Evolutionary conservation across 1,139 yeast genomes (phyloP).

Genomic region (Zhuliangozyma parablackwelliae): DNA sequence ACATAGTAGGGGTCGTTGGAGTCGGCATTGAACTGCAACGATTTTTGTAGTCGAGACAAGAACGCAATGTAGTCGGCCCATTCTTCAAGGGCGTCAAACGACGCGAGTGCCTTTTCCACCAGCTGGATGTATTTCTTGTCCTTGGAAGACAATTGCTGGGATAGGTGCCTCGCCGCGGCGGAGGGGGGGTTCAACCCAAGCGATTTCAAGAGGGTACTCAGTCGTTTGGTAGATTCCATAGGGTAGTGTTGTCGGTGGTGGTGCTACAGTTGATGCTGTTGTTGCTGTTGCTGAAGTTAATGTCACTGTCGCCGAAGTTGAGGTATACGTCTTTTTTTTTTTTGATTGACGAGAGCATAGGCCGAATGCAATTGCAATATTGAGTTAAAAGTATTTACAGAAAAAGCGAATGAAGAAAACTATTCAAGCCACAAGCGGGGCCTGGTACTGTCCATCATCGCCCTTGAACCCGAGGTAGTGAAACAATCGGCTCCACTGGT

Average conservation of each 20-base stretch:
- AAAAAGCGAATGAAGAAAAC: no score
- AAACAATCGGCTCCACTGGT: conserved; percentile 83
- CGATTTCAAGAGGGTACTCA: neutral
- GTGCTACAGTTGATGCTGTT: no score
- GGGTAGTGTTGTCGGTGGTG: no score
- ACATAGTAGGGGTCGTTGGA: conserved; percentile 34
- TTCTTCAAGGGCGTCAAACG: conserved; percentile 85
- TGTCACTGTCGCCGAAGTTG: no score
- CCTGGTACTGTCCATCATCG: no score
- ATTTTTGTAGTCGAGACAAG: conserved; percentile 70
- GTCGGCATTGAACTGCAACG: conserved; percentile 40
- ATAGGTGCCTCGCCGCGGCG: neutral
- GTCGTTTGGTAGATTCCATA: neutral
- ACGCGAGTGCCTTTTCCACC: conserved; percentile 67
- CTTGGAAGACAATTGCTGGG: conserved; percentile 36
- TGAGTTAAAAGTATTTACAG: no score
- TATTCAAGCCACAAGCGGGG: no score
- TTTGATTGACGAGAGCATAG: neutral
- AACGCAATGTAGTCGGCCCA: conserved; percentile 99
- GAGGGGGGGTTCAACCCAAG: neutral
- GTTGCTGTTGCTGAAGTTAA: no score
- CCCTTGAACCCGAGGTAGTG: conserved; percentile 14
- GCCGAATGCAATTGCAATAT: no score
- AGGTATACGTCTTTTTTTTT: no score
- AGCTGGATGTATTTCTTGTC: conserved; percentile 64